A percentile compares a stretch with the other conserved stretches of the same genome.
Evolutionary conservation across 345 rosid genomes (phyloP).

Genomic region (Linum tenue): DNA sequence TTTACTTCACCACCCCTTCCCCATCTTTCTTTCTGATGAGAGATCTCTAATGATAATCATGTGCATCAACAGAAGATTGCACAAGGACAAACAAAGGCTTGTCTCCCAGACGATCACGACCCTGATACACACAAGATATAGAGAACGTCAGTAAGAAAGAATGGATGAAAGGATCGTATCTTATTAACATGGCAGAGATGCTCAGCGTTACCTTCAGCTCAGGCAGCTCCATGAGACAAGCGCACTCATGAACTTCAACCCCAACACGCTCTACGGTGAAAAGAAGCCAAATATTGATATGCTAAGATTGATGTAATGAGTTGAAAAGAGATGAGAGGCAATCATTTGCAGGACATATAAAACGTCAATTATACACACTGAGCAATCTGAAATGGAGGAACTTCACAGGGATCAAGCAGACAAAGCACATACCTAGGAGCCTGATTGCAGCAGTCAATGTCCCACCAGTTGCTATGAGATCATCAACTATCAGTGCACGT

Average conservation of each 20-base stretch:
- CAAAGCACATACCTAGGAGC: conserved; percentile 59
- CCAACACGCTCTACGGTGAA: conserved; percentile 76
- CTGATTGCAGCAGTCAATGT: conserved; percentile 84
- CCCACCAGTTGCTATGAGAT: conserved; percentile 96
- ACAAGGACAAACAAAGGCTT: conserved; percentile 74
- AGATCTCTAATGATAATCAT: neutral
- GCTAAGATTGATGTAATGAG: neutral
- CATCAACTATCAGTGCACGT: conserved; percentile 75
- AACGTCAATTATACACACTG: conserved; percentile 3
- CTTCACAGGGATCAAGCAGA: conserved; percentile 4
- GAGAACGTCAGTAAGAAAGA: neutral
- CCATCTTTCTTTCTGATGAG: conserved; percentile 1
- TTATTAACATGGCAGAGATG: neutral
- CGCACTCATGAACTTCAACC: conserved; percentile 81
- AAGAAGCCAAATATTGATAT: conserved; percentile 6
- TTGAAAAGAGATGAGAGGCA: neutral
- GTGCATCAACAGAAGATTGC: conserved; percentile 22
- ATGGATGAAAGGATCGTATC: neutral
- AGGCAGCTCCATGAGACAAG: conserved; percentile 83
- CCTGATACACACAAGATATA: conserved; percentile 33
- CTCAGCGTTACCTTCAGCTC: conserved; percentile 52
- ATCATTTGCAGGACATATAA: neutral
- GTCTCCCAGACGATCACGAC: conserved; percentile 67
- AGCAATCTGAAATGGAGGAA: neutral
- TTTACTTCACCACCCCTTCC: neutral